Evolutionary conservation across 805 yeast species (phyloP).

Genomic region (Starmerella kuoi): DNA sequence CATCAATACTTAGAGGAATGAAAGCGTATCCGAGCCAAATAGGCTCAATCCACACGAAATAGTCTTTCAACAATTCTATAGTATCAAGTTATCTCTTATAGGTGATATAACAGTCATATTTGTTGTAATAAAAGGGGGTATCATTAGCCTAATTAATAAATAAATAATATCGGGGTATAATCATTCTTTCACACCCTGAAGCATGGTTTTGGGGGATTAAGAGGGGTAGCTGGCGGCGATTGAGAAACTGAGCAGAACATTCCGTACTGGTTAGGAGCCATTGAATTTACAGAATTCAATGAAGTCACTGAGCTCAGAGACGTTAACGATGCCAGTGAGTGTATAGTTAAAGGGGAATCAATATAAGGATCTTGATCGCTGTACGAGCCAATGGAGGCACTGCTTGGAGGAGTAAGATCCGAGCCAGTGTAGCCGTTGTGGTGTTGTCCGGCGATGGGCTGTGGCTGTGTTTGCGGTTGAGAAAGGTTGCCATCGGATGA

Average conservation of each 20-base stretch:
- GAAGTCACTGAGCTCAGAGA: slow-evolving; percentile 18
- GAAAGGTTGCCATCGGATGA: slow-evolving; percentile 1
- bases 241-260: slow-evolving; percentile 12
- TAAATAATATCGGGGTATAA: not conserved
- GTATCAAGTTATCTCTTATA: too few species aligned
- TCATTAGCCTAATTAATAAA: not conserved
- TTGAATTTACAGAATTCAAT: slow-evolving; percentile 8
- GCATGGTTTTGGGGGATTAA: slow-evolving; percentile 21
- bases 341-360: slow-evolving; percentile 18
- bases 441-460: too few species aligned
- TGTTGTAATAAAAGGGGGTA: not conserved
- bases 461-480: not conserved
- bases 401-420: slow-evolving; percentile 19
- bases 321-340: slow-evolving; percentile 17
- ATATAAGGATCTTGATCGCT: slow-evolving; percentile 7
- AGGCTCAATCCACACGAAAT: too few species aligned
- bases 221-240: slow-evolving; percentile 23
- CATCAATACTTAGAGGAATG: too few species aligned
- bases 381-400: slow-evolving; percentile 2
- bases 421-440: slow-evolving; percentile 1
- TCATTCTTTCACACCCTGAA: slow-evolving; percentile 18
- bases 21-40: too few species aligned
- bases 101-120: not conserved
- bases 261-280: slow-evolving; percentile 8
- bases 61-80: too few species aligned